These are phyloP conservation scores for Mycena galericulata DNA, from an alignment of 768 basidiomycete genomes.

Conservation along the genomic window DNA sequence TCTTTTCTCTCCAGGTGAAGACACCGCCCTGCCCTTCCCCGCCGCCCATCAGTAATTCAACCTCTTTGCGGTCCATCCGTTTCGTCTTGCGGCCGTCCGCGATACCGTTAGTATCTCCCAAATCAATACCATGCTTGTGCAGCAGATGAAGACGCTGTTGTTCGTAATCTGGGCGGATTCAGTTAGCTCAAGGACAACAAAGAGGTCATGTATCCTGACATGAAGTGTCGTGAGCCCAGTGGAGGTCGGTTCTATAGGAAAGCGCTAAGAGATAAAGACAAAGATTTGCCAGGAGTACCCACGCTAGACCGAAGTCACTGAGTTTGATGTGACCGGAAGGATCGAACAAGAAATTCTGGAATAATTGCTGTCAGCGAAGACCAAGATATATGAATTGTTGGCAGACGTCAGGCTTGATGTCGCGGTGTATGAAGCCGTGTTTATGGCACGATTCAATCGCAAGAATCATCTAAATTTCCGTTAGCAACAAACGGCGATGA, in stretches of 20 bases:
- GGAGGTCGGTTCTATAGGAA: slow-evolving; percentile 80
- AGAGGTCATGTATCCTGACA: slow-evolving; percentile 58
- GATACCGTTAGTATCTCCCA: slow-evolving; percentile 79
- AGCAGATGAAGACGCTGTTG: slow-evolving; percentile 90
- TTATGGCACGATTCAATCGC: slow-evolving; percentile 94
- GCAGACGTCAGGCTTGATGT: slow-evolving; percentile 92
- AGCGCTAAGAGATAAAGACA: slow-evolving; percentile 18
- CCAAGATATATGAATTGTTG: slow-evolving; percentile 33
- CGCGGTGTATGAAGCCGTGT: slow-evolving; percentile 96
- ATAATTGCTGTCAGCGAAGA: slow-evolving; percentile 33
- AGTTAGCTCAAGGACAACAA: slow-evolving; percentile 26
- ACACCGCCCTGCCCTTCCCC: slow-evolving; percentile 85
- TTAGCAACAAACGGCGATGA: slow-evolving; percentile 33
- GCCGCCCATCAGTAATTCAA: slow-evolving; percentile 87
- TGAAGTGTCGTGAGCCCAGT: slow-evolving; percentile 97
- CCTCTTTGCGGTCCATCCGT: slow-evolving; percentile 83
- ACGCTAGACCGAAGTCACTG: slow-evolving; percentile 97
- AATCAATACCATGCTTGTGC: slow-evolving; percentile 94
- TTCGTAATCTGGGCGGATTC: slow-evolving; percentile 79
- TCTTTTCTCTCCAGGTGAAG: slow-evolving; percentile 96
- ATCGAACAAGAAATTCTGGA: slow-evolving; percentile 94
- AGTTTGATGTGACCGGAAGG: slow-evolving; percentile 94
- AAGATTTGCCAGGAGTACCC: slow-evolving; percentile 53
- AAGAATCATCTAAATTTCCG: slow-evolving; percentile 80
- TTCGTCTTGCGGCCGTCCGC: slow-evolving; percentile 80